These are phyloP conservation scores for Dendrothele bispora DNA, from an alignment of 768 basidiomycete genomes.

Conservation along the genomic window DNA sequence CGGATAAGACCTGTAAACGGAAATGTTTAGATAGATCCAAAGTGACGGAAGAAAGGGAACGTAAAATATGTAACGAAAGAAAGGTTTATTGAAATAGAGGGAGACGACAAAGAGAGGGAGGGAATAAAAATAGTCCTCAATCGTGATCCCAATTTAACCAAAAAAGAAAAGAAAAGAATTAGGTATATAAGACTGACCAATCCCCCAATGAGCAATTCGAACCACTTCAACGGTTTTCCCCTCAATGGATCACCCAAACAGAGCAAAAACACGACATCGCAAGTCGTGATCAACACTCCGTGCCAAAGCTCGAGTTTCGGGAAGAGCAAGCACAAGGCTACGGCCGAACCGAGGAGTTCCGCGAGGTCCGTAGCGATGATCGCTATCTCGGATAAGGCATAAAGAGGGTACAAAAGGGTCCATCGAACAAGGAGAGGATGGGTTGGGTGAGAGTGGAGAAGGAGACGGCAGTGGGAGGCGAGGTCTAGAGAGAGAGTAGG, in stretches of 20 bases:
- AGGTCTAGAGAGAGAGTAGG: conserved; percentile 35
- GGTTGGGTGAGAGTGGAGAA: conserved; percentile 64
- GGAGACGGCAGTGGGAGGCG: conserved; percentile 55
- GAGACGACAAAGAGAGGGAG: too few species aligned
- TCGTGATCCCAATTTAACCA: too few species aligned
- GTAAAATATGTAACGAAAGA: too few species aligned
- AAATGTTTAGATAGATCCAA: too few species aligned
- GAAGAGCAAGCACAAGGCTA: conserved; percentile 75
- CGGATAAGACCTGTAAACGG: conserved; percentile 56
- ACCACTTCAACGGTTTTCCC: conserved; percentile 63
- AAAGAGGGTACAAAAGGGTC: conserved; percentile 64
- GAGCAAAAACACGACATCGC: conserved; percentile 71
- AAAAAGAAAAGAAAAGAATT: too few species aligned
- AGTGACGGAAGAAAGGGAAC: neutral
- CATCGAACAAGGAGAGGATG: conserved; percentile 58
- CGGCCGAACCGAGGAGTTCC: conserved; percentile 80
- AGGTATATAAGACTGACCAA: conserved; percentile 64
- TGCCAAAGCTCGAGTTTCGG: conserved; percentile 69
- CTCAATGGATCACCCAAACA: conserved; percentile 69
- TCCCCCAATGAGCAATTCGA: conserved; percentile 63
- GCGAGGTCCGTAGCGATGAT: conserved; percentile 80
- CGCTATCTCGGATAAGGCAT: conserved; percentile 63
- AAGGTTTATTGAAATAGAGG: too few species aligned
- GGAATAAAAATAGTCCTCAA: too few species aligned
- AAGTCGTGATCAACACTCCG: conserved; percentile 65